phyloP scores from a whole-genome alignment of 140 eudicot species.

The Bidens hawaiensis region DNA sequence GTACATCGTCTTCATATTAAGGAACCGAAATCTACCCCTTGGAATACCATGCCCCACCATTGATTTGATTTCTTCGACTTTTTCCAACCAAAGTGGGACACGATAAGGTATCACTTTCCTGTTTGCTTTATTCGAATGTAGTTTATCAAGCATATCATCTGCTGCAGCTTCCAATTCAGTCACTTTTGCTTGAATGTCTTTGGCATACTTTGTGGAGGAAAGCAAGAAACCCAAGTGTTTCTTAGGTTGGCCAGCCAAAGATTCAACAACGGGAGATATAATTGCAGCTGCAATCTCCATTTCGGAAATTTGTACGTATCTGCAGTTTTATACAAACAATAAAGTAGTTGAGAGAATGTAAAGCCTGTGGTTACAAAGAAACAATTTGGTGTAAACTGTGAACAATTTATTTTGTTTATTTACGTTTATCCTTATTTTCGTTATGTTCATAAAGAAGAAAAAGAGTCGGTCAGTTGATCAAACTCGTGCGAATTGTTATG shows the following conservation, averaged over 20 bases:
- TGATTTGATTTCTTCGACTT: not conserved
- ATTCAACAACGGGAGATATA: not conserved
- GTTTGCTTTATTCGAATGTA: not conserved
- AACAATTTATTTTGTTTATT: no score
- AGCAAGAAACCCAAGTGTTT: not conserved
- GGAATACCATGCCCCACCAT: not conserved
- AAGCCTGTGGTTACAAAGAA: no score
- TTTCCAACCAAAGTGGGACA: slow-evolving; percentile 1
- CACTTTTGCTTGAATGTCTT: not conserved
- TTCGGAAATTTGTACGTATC: not conserved
- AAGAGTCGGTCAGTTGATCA: no score
- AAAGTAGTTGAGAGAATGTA: not conserved
- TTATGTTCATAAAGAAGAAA: no score
- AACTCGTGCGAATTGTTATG: no score
- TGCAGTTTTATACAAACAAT: not conserved
- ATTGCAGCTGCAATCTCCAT: not conserved
- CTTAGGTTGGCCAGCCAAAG: not conserved
- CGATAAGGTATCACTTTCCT: not conserved
- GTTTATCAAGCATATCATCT: not conserved
- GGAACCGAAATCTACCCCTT: not conserved
- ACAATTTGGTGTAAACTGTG: no score
- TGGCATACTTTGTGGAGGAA: not conserved
- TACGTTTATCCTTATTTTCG: no score
- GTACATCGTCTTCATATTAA: not conserved
- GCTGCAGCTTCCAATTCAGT: not conserved